Evolutionary conservation across 176 grass and related monocot species (phyloP), one percentile per base, ranked within the genome.

Genomic region (Dendrocalamus sinicus): DNA sequence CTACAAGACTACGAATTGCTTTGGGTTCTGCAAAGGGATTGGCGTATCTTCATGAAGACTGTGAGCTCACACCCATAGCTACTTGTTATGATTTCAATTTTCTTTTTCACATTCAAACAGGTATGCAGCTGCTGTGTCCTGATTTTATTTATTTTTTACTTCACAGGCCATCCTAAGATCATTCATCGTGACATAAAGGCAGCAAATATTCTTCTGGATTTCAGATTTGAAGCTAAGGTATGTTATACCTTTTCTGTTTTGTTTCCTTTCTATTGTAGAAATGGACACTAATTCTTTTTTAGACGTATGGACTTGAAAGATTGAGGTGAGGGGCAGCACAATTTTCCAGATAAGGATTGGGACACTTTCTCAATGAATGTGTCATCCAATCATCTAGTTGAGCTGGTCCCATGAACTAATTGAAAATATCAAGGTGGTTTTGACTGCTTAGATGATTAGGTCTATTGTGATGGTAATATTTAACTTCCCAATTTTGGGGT

Each of bases 11-110:
- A 81, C 88, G 71, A 61, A 86, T 93, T 85, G 94, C 94, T 79
- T 68, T 95, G 75, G 94, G 94, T 89, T 85, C 94, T 74, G 94
- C 94, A 0, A 95, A 95, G 45, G 94, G 91, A 83, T 87, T 95
- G 76, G 91, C 94, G 1, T 95, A 95, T 87, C 91, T 95, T 81
- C 94, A 95, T 63, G 94, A 95, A 88, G 91, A 95, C 53, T 93
- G 94, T 95, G 85, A 93, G 94, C 80, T 73, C 79, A 85, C 45
- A 82, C 23, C 62, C 57, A 15, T 43, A 57, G 39, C 65, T 79
- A 81, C 11, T 84, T 63, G 9, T 84, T 81, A 37, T 84, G 12
- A 24, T 84, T 48, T 81, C 55, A 81, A n/a, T 71, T 73, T 60
- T 86, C 23, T 64, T 86, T 47, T 85, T 55, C 9, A 70, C 17